Evolutionary conservation across 495 filamentous ascomycete species (phyloP), one percentile per base, ranked within the genome.

Genomic region (Talaromyces liani): DNA sequence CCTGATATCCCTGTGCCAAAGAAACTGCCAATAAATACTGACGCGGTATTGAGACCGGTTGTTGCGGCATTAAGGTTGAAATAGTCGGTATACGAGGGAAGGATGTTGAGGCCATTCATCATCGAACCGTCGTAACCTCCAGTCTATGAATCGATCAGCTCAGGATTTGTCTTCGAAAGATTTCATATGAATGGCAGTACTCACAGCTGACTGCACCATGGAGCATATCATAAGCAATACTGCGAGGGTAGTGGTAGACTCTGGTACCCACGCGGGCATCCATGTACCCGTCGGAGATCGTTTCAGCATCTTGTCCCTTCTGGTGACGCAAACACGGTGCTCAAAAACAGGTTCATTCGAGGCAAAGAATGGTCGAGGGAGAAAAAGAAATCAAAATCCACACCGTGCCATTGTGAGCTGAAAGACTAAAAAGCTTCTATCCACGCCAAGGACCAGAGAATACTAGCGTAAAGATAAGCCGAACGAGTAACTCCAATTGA

Each of bases 41-140:
- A 77, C 1, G 77, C 77, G 12, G 79, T 81, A 62, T 80, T 80
- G 1, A 82, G 70, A 8, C 77, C 77, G 1, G 69, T 79, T 0
- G 77, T 80, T 0, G 74, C 73, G 2, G 74, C 36, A 18, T 70
- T 78, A 12, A 82, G 69, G 25, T 76, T 60, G 72, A 83, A 84
- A 66, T 83, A 83, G 39, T 80, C 71, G 5, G 68, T 75, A 60
- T 83, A 84, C 7, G 66, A 70, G 1, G 79, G 75, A 1, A 83
- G 66, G 58, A 83, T 82, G 56, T 83, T 81, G 24, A 84, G 72
- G 1, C 80, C 80, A 61, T 83, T 83, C 62, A 81, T 41, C 76
- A 81, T 79, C 4, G 79, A 81, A 24, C 78, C 76, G 63, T 84
- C 81, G 66, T 81, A 84, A 5, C 79, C 81, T 34, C 69, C 68